Percentiles rank a stretch among this genome's conserved stretches.
phyloP scores from a whole-genome alignment of 352 stramenopile species.

The Plasmopara muralis region DNA sequence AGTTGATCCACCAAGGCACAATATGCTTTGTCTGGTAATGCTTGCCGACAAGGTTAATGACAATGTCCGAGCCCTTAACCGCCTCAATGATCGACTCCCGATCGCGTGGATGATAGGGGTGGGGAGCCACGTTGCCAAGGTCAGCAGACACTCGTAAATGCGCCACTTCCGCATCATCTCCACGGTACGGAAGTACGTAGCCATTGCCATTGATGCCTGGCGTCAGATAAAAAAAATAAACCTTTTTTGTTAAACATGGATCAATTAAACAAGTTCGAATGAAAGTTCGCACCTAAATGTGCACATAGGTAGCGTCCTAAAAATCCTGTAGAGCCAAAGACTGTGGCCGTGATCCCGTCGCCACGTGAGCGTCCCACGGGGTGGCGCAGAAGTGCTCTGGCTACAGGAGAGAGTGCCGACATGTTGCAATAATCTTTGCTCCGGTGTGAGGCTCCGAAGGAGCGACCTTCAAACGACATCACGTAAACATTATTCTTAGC shows the following conservation, averaged over 20 bases:
- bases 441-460: conserved; percentile 14
- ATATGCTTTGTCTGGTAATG: conserved; percentile 96
- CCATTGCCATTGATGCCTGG: conserved; percentile 66
- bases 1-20: conserved; percentile 92
- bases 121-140: conserved; percentile 82
- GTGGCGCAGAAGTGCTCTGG: conserved; percentile 69
- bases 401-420: conserved; percentile 77
- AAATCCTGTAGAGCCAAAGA: conserved; percentile 95
- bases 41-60: conserved; percentile 97
- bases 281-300: conserved; percentile 81
- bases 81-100: conserved; percentile 89
- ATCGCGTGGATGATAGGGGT: conserved; percentile 86
- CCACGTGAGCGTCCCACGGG: conserved; percentile 61
- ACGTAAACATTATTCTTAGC: neutral
- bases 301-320: conserved; percentile 93
- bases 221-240: neutral
- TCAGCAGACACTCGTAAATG: conserved; percentile 94
- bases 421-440: conserved; percentile 28
- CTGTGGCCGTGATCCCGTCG: conserved; percentile 86
- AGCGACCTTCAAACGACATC: conserved; percentile 13
- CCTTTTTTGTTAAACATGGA: conserved; percentile 8
- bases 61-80: conserved; percentile 90
- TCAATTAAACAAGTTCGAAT: conserved; percentile 6
- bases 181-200: conserved; percentile 87
- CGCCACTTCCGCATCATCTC: conserved; percentile 90